These are phyloP conservation scores for Claviceps maximensis DNA, from an alignment of 2,329 filamentous ascomycete genomes.

Conservation along the genomic window DNA sequence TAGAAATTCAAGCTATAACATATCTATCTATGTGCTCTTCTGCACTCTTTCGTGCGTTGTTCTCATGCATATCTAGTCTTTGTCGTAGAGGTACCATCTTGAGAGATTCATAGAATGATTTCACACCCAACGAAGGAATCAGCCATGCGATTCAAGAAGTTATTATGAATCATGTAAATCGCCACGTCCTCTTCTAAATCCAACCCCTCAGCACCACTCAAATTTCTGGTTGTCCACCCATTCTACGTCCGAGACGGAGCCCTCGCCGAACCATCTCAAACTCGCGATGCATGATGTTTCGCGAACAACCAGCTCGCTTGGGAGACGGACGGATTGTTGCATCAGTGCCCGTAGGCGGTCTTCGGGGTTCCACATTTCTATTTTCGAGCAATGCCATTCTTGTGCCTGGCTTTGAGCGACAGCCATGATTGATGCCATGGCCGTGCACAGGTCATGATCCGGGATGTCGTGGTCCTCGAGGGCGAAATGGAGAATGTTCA, in stretches of 20 bases:
- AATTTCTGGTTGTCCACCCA: slow-evolving; percentile 71
- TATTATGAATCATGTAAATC: too few relatives aligned
- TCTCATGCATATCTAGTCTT: too few relatives aligned
- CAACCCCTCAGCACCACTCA: slow-evolving; percentile 56
- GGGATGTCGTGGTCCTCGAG: slow-evolving; percentile 39
- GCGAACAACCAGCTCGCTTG: slow-evolving; percentile 38
- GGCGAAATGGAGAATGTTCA: slow-evolving; percentile 57
- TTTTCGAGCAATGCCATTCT: slow-evolving; percentile 54
- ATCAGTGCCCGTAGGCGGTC: slow-evolving; percentile 36
- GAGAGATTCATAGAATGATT: too few relatives aligned
- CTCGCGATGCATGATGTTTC: slow-evolving; percentile 57
- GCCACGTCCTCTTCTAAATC: too few relatives aligned
- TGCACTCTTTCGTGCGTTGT: too few relatives aligned
- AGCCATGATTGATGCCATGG: slow-evolving; percentile 49
- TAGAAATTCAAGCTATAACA: not conserved
- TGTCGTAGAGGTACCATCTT: too few relatives aligned
- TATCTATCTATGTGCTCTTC: too few relatives aligned
- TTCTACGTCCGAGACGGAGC: slow-evolving; percentile 39
- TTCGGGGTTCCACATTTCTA: slow-evolving; percentile 77
- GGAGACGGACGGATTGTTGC: slow-evolving; percentile 29
- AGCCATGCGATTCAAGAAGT: too few relatives aligned
- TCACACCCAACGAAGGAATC: too few relatives aligned
- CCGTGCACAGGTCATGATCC: slow-evolving; percentile 31
- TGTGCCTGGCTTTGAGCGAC: slow-evolving; percentile 58
- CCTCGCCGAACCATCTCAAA: slow-evolving; percentile 55